These are phyloP conservation scores for Lasiosphaeria ovina DNA, from an alignment of 495 filamentous ascomycete genomes.

Conservation along the genomic window DNA sequence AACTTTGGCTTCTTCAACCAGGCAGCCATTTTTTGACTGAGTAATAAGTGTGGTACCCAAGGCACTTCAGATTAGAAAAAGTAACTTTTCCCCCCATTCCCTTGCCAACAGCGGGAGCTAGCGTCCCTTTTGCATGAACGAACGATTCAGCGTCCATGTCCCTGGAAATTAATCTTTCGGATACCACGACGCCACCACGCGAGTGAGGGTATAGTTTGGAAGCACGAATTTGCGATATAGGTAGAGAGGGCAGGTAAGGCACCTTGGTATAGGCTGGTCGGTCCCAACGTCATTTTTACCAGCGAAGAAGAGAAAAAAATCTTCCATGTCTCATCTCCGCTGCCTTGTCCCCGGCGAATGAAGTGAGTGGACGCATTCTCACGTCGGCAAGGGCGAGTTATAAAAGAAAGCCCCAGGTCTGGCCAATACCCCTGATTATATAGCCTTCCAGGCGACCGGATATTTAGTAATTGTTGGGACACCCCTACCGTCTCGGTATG, in stretches of 20 bases:
- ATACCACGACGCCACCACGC: background rate
- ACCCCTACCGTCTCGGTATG: background rate
- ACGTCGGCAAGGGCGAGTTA: background rate
- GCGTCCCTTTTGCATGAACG: background rate
- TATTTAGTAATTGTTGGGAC: background rate
- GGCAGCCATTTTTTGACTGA: too few species aligned
- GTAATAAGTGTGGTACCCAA: too few species aligned
- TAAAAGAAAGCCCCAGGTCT: background rate
- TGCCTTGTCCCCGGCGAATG: too few species aligned
- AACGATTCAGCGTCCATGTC: slow-evolving; percentile 3
- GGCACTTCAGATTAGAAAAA: too few species aligned
- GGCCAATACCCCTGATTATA: background rate
- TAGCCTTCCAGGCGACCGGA: background rate
- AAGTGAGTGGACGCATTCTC: too few species aligned
- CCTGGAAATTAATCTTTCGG: background rate
- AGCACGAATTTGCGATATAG: too few species aligned
- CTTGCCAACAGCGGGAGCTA: background rate
- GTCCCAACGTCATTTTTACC: background rate
- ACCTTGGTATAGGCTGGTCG: too few species aligned
- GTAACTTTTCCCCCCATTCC: too few species aligned
- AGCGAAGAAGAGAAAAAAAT: background rate
- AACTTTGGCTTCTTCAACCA: too few species aligned
- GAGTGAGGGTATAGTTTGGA: too few species aligned
- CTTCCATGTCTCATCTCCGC: too few species aligned
- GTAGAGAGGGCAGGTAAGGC: too few species aligned